Evolutionary conservation across 805 yeast genomes (phyloP).

Genomic region (Candida tibetensis): DNA sequence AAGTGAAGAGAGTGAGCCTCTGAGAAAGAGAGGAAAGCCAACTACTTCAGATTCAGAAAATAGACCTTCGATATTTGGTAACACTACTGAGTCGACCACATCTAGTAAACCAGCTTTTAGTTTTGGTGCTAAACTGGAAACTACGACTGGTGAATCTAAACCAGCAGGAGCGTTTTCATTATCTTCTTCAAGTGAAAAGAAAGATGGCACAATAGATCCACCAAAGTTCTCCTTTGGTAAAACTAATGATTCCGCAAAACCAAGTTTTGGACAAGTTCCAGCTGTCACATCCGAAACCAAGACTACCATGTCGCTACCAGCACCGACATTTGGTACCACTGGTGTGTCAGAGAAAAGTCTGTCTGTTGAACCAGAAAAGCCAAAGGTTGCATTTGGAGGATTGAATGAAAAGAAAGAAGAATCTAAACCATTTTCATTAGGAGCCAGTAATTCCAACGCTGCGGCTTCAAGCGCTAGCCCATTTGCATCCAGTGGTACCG

Average conservation of each 20-base stretch:
- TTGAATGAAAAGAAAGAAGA: too few relatives aligned
- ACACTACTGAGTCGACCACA: neutral
- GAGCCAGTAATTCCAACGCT: neutral
- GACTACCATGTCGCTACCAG: too few relatives aligned
- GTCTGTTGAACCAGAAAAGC: too few relatives aligned
- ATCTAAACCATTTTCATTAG: neutral
- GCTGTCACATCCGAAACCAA: too few relatives aligned
- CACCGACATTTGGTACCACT: too few relatives aligned
- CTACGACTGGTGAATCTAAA: conserved; percentile 6
- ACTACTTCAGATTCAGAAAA: neutral
- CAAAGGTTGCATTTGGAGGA: too few relatives aligned
- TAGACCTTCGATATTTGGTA: conserved; percentile 2
- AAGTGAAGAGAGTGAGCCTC: neutral
- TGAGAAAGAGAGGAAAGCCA: neutral
- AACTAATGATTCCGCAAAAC: conserved; percentile 5
- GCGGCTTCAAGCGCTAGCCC: neutral
- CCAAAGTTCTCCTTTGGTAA: conserved; percentile 14
- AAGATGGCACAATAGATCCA: neutral
- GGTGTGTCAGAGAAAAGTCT: too few relatives aligned
- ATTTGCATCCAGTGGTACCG: neutral
- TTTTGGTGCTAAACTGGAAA: conserved; percentile 9
- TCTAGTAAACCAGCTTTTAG: conserved; percentile 8
- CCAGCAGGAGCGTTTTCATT: too few relatives aligned
- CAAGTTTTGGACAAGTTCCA: too few relatives aligned
- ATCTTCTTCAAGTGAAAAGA: neutral